phyloP scores from a whole-genome alignment of 805 yeast genomes.

The Starmerella floris region DNA sequence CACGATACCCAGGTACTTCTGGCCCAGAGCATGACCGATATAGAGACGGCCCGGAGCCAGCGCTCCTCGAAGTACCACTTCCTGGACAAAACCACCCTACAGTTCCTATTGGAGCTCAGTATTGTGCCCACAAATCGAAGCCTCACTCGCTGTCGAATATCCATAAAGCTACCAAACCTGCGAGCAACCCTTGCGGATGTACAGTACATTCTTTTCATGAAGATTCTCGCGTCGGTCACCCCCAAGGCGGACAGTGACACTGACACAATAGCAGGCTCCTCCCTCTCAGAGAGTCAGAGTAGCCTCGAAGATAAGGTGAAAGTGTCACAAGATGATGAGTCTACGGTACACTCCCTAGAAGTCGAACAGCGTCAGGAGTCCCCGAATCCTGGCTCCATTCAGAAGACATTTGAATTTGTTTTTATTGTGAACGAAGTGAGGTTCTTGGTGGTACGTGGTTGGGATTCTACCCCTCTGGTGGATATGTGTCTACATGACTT shows the following conservation, averaged over 20 bases:
- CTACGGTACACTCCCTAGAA: not conserved
- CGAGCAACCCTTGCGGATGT: constrained; percentile 67
- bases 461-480: constrained; percentile 54
- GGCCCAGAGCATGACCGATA: constrained; percentile 52
- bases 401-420: constrained; percentile 57
- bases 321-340: not conserved
- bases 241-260: constrained; percentile 32
- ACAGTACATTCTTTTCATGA: constrained; percentile 81
- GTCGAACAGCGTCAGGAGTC: not conserved
- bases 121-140: constrained; percentile 70
- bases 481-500: constrained; percentile 60
- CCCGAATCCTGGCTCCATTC: constrained; percentile 25
- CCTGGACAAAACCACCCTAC: constrained; percentile 62
- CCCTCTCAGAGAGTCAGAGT: not conserved
- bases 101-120: constrained; percentile 63
- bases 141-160: constrained; percentile 56
- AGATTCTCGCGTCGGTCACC: constrained; percentile 51
- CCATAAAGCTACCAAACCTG: constrained; percentile 65
- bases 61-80: constrained; percentile 42
- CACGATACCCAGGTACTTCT: constrained; percentile 80
- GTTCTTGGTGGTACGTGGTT: constrained; percentile 54
- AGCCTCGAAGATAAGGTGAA: not conserved
- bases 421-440: constrained; percentile 55
- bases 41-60: constrained; percentile 39
- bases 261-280: not conserved